These are phyloP conservation scores for Dysphania ambrosioides DNA, from an alignment of 148 eudicot genomes.

Conservation along the genomic window DNA sequence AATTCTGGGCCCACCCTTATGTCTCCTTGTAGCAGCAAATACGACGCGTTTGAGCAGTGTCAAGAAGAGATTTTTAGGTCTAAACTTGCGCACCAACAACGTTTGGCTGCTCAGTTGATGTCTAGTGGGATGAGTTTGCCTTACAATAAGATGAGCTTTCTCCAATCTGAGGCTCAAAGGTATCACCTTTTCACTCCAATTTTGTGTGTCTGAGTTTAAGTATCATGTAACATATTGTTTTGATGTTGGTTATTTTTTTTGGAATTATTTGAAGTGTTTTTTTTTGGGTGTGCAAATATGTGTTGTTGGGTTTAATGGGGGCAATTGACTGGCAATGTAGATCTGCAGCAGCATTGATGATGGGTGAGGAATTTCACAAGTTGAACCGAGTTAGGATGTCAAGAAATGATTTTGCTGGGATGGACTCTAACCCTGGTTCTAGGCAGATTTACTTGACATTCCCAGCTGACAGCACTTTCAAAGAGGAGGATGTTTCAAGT, in stretches of 20 bases:
- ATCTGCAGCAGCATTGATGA: constrained; percentile 69
- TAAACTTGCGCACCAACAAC: constrained; percentile 59
- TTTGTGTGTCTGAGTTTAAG: background rate
- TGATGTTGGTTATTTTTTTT: background rate
- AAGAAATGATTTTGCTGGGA: constrained; percentile 55
- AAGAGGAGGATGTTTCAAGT: constrained; percentile 83
- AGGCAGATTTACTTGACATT: constrained; percentile 91
- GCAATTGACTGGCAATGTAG: constrained; percentile 39
- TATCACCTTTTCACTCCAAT: background rate
- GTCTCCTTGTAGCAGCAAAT: constrained; percentile 43
- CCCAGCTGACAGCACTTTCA: constrained; percentile 92
- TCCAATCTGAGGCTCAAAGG: constrained; percentile 66
- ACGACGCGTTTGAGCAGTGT: constrained; percentile 47
- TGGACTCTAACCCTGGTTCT: constrained; percentile 45
- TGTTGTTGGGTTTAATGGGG: constrained; percentile 15
- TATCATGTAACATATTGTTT: background rate
- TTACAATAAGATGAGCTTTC: constrained; percentile 43
- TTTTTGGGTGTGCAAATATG: constrained; percentile 1
- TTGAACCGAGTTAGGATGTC: constrained; percentile 46
- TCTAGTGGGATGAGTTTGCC: constrained; percentile 42
- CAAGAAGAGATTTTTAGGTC: constrained; percentile 51
- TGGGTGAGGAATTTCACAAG: constrained; percentile 65
- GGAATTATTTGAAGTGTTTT: background rate
- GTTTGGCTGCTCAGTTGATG: constrained; percentile 61
- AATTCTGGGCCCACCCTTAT: constrained; percentile 19